Conservation (phyloP, 768 basidiomycete species). For the Heimioporus sp. region DNA sequence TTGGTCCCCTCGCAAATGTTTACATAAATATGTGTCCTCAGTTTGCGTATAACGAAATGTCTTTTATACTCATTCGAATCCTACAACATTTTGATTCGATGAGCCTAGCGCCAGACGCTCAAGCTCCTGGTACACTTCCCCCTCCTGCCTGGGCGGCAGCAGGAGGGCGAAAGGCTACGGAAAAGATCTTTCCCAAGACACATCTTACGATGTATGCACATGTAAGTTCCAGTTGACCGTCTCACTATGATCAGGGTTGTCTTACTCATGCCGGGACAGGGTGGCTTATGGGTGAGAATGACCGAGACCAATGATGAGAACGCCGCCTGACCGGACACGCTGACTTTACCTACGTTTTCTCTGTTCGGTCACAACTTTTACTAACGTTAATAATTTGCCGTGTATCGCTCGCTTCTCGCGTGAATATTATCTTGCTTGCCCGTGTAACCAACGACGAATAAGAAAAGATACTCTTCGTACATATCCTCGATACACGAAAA, state of each 20-base stretch:
- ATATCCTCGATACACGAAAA: too few relatives aligned
- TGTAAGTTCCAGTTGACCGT: conserved; percentile 27
- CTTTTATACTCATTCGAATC: conserved; percentile 61
- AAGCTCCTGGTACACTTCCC: conserved; percentile 44
- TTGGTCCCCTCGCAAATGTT: background rate
- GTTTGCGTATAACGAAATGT: conserved; percentile 60
- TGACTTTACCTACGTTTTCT: too few relatives aligned
- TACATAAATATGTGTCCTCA: conserved; percentile 15
- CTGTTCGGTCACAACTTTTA: too few relatives aligned
- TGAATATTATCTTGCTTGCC: too few relatives aligned
- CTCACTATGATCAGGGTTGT: background rate
- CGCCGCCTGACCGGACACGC: too few relatives aligned
- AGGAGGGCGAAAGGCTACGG: conserved; percentile 47
- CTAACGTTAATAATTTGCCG: too few relatives aligned
- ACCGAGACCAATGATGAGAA: conserved; percentile 7
- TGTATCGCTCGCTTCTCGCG: too few relatives aligned
- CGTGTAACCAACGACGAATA: too few relatives aligned
- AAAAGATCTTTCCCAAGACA: conserved; percentile 50
- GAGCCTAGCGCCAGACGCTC: conserved; percentile 43
- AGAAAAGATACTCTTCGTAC: too few relatives aligned
- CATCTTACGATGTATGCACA: conserved; percentile 55
- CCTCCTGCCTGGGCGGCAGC: conserved; percentile 45
- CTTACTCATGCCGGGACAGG: conserved; percentile 30
- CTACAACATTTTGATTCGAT: conserved; percentile 57
- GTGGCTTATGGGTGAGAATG: conserved; percentile 53